Percentiles rank a stretch among this genome's conserved stretches.
Conservation (phyloP, 345 rosid genomes). For the Salix arbutifolia region DNA sequence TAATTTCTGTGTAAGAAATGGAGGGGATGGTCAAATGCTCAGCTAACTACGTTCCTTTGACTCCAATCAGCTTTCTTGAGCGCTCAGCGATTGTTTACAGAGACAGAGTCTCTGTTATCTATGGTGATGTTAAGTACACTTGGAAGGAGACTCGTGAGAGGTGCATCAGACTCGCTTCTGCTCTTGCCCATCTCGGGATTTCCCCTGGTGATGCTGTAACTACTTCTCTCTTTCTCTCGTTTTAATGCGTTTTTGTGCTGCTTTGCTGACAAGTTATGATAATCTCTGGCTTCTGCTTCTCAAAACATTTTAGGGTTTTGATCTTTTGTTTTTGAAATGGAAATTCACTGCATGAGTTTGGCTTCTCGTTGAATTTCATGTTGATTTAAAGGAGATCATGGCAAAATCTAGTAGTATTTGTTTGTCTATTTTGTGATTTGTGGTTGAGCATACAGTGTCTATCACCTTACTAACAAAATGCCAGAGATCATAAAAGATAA, state of each 20-base stretch:
- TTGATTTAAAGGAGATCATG: neutral
- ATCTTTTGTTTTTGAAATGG: neutral
- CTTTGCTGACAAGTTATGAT: neutral
- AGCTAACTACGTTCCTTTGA: slow-evolving; percentile 49
- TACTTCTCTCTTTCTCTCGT: neutral
- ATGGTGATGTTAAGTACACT: slow-evolving; percentile 47
- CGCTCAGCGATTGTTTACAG: slow-evolving; percentile 53
- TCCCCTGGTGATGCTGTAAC: slow-evolving; percentile 48
- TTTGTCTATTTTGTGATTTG: neutral
- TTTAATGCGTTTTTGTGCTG: neutral
- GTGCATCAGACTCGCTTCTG: slow-evolving; percentile 61
- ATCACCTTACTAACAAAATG: neutral
- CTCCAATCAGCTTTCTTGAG: slow-evolving; percentile 59
- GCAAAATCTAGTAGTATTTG: neutral
- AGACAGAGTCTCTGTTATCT: slow-evolving; percentile 37
- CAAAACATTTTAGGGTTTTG: neutral
- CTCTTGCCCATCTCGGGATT: slow-evolving; percentile 43
- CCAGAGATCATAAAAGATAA: neutral
- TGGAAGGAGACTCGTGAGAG: slow-evolving; percentile 49
- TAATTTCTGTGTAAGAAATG: slow-evolving; percentile 10
- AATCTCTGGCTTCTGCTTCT: neutral
- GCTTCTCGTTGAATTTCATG: neutral
- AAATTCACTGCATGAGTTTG: neutral
- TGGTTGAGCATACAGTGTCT: too few relatives aligned
- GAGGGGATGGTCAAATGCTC: slow-evolving; percentile 46